Conservation (phyloP, 352 stramenopile genomes). For the Peronospora destructor region DNA sequence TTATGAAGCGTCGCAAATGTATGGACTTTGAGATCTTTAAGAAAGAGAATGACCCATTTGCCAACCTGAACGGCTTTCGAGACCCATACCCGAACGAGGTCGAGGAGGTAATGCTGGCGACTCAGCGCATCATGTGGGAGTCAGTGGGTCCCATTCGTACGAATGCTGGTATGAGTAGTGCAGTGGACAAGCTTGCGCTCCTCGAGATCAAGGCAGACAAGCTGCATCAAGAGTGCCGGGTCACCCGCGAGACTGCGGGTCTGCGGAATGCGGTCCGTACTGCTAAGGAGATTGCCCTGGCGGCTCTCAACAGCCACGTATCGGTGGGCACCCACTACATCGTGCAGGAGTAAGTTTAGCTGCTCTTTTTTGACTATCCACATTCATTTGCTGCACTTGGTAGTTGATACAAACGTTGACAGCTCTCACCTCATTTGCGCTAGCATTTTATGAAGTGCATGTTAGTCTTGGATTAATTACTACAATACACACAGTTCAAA, state of each 20-base stretch:
- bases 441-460: too few species aligned
- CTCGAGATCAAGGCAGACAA: conserved; percentile 73
- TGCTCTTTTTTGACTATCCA: conserved; percentile 14
- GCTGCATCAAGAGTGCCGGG: conserved; percentile 59
- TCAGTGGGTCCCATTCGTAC: conserved; percentile 88
- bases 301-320: conserved; percentile 65
- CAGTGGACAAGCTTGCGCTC: conserved; percentile 71
- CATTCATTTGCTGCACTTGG: conserved; percentile 12
- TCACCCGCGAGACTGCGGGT: conserved; percentile 70
- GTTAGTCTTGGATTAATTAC: too few species aligned
- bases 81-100: conserved; percentile 46
- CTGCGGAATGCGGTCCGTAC: conserved; percentile 86
- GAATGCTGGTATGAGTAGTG: conserved; percentile 57
- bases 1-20: conserved; percentile 24
- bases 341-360: conserved; percentile 31
- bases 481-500: too few species aligned
- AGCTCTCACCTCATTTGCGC: background rate
- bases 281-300: conserved; percentile 81
- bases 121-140: conserved; percentile 90
- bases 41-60: conserved; percentile 35
- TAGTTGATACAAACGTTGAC: background rate
- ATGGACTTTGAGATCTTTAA: conserved; percentile 13
- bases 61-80: conserved; percentile 30
- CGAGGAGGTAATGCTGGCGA: conserved; percentile 54
- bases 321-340: conserved; percentile 90